Base-by-base conservation (phyloP, 2,329 filamentous ascomycete species). In the Dendryphion nanum region DNA sequence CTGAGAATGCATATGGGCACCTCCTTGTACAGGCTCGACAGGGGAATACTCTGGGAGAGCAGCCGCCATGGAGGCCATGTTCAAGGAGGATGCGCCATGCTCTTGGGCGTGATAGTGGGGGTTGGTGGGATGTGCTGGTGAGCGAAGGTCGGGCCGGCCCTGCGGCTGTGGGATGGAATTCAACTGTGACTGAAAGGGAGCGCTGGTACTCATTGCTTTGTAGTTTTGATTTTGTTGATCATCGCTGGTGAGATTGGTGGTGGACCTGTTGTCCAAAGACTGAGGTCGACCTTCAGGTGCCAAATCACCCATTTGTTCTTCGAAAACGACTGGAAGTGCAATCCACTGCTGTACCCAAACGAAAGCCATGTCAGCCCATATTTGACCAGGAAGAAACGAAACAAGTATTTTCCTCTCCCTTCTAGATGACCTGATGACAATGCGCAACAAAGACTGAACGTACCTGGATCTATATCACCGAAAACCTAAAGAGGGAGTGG, bases 301-400 rank as follows among this genome's bases (percentile, higher is more conserved):
- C 53, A 64, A 19, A 48, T 69, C 66, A 38, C 65, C 66, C 66
- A 69, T 69, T 44, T 55, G 59, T 45, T 59, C 55, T 41, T 67
- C 61, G 45, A 59, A 53, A 47, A 66, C 45, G 44, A 68, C 41
- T 33, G 66, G 65, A 55, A 69, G 53, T 41, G 64, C 57, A 41
- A 69, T 49, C 66, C 66, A 69, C 62, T 68, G 65, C 44, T 68
- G 65, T 42, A 68, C 50, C 65, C 64, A 68, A 51, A 67, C 47
- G 46, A 63, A 64, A 45, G 63, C 50, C 63, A 68, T 68, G 53
- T 68, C 55, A 68, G 65, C 50, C 56, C 59, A 67, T 66, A 42
- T 51, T 61, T 53, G 30, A 35, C 10, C 4, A 29, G 29, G 30
- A 30, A 35, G 24, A 41, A 14, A 35, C 14, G 32, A 36, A 20